Percentiles rank a stretch among this genome's conserved stretches.
phyloP scores from a whole-genome alignment of 2,329 filamentous ascomycete species.

The Graphilbum fragrans region DNA sequence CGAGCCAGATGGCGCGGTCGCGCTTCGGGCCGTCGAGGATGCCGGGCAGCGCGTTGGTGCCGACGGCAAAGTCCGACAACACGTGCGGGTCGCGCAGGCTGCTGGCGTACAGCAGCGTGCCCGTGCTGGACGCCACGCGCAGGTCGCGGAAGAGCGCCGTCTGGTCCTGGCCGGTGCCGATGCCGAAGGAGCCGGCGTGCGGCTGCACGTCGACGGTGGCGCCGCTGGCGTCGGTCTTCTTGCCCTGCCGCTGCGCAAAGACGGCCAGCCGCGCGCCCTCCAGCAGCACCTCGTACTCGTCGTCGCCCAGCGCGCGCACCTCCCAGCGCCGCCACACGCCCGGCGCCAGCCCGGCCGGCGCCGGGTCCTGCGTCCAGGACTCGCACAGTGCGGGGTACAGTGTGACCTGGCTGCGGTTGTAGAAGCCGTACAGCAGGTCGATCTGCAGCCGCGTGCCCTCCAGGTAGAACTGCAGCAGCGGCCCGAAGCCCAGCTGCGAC shows the following conservation, averaged over 20 bases:
- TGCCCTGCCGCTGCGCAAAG: background rate
- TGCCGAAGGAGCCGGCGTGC: background rate
- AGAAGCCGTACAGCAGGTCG: constrained; percentile 1
- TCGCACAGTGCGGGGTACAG: background rate
- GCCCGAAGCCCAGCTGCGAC: background rate
- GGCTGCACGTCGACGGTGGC: background rate
- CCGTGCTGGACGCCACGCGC: background rate
- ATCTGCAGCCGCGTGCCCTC: background rate
- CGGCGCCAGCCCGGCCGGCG: background rate
- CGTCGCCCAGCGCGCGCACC: background rate
- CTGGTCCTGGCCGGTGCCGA: background rate
- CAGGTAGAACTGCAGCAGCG: background rate
- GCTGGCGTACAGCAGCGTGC: background rate
- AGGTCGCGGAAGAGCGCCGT: background rate
- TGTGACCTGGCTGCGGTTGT: background rate
- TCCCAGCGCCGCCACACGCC: background rate
- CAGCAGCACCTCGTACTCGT: background rate
- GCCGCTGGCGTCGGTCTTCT: background rate
- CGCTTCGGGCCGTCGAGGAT: constrained; percentile 8
- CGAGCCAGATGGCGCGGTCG: constrained; percentile 8
- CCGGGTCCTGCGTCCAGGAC: background rate
- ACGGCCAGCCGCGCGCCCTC: background rate
- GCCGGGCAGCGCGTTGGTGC: background rate
- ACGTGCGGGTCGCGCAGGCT: background rate
- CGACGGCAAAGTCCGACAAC: background rate